Base-by-base conservation (phyloP, 345 rosid genomes). In the Euphorbia lathyris region DNA sequence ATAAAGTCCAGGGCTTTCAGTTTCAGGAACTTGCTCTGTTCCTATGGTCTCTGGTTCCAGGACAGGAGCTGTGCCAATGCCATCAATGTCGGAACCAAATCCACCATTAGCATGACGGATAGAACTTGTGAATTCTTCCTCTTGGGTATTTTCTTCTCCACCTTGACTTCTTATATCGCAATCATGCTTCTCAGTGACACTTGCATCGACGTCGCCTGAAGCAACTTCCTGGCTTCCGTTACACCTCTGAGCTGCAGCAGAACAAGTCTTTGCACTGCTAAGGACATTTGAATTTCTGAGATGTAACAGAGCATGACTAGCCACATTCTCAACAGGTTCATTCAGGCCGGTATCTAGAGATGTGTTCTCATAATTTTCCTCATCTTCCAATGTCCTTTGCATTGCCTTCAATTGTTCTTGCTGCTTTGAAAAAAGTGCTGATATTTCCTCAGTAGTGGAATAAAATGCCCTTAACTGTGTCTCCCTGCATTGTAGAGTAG, bases 321-420 rank as follows among this genome's bases (percentile, higher is more conserved):
- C 77, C 52, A 59, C 40, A 25, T 66, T 71, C 69, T 78, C 79
- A 38, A 51, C 30, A 9, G 73, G 65, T 65, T 72, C 81, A 83
- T 82, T 83, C 58, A 84, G 74, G 74, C 92, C 96, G 59, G 84
- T 66, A 76, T 92, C 98, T 30, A 73, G 75, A 30, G 96, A 92
- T 6, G 82, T 87, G 75, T 85, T 88, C 71, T 90, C 98, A 67
- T 79, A 88, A 78, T 88, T 90, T 53, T 95, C 99, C 82, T 90
- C 97, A 69, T 88, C 98, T 84, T 92, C 99, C 68, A 90, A 77
- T 61, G 97, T 92, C 88, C 77, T 87, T 79, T 83, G 92, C 99
- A 95, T 92, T 11, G 93, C 82, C 84, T 92, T 92, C 66, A 95
- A 82, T 74, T 95, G 97, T 75, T 95, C 97, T 85, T 95, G 99